Base-by-base conservation (phyloP, 345 rosid genomes). In the Rubroshorea leprosula region DNA sequence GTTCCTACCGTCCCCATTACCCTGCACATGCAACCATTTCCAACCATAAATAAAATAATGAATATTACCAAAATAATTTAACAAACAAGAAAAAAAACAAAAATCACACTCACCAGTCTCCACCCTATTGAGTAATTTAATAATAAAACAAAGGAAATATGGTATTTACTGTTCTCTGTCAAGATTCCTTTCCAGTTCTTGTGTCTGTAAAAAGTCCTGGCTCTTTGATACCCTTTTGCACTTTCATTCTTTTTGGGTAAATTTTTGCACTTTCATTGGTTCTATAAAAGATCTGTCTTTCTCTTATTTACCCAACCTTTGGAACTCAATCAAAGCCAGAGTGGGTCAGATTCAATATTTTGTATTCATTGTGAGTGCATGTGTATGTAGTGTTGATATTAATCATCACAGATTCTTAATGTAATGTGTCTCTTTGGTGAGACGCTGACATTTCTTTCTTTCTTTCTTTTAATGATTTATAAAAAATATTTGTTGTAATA, bases 1-100 rank as follows among this genome's bases (percentile, higher is more conserved):
- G 67, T 71, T 62, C 22, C 48, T 23, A 39, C 53, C 72, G 57
- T n/a, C 41, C 57, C 58, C 63, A 17, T 61, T 38, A 5, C 63
- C 11, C 19, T 21, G 50, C 85, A 72, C 78, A 53, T 74, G 79
- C 77, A 69, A 48, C 70, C 77, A 38, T 61, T 71, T 64, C 55
- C 63, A 17, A 24, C 56, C 10, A 27, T 14, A 20, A 31, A 13
- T 55, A 38, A 57, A 51, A 61, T 23, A n/a, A n/a, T n/a, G n/a
- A 51, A 20, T 8, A 51, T 17, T 22, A 10, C 5, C n/a, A 35
- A 19, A 9, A 24, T 22, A 7, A 15, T 5, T 56, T 1, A n/a
- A n/a, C 29, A 20, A 4, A 13, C 6, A 19, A 6, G 6, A 18
- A n/a, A n/a, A n/a, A n/a, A n/a, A n/a, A n/a, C n/a, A n/a, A n/a